These are phyloP conservation scores for Aspergillus thermomutatus DNA, from an alignment of 2,329 filamentous ascomycete species.

Conservation along the genomic window DNA sequence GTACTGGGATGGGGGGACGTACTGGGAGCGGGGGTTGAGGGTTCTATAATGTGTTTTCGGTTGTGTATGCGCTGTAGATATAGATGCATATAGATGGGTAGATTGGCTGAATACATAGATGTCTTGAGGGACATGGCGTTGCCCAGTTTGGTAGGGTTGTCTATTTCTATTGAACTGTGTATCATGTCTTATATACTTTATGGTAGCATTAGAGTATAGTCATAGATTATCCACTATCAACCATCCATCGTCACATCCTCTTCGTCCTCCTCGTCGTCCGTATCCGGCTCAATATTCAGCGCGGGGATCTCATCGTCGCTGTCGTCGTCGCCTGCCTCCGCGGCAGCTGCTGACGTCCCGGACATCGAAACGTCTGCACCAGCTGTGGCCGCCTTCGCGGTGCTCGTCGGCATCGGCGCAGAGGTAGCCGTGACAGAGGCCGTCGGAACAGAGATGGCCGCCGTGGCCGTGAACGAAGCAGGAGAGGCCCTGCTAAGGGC, in stretches of 20 bases:
- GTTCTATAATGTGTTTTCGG: slow-evolving; percentile 22
- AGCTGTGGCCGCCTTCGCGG: neutral
- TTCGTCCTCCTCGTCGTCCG: slow-evolving; percentile 44
- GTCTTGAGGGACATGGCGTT: neutral
- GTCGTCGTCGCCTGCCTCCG: slow-evolving; percentile 32
- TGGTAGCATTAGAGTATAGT: neutral
- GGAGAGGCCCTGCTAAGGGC: slow-evolving; percentile 12
- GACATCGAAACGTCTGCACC: slow-evolving; percentile 7
- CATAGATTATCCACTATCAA: slow-evolving; percentile 3
- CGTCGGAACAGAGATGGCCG: slow-evolving; percentile 10
- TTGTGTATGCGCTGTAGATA: neutral
- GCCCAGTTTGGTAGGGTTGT: neutral
- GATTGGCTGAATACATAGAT: neutral
- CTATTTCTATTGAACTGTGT: too few species aligned
- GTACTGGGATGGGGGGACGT: slow-evolving; percentile 60
- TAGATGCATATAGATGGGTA: neutral
- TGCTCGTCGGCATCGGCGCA: slow-evolving; percentile 7
- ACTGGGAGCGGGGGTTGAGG: slow-evolving; percentile 58
- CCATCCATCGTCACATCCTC: slow-evolving; percentile 26
- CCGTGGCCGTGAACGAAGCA: slow-evolving; percentile 15
- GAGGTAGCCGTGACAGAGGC: slow-evolving; percentile 4
- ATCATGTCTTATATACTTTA: neutral
- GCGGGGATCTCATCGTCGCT: slow-evolving; percentile 50
- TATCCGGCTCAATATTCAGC: slow-evolving; percentile 47
- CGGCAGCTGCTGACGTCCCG: slow-evolving; percentile 4